Base-by-base conservation (phyloP, 2,329 filamentous ascomycete species). In the Colletotrichum lindemuthianum region DNA sequence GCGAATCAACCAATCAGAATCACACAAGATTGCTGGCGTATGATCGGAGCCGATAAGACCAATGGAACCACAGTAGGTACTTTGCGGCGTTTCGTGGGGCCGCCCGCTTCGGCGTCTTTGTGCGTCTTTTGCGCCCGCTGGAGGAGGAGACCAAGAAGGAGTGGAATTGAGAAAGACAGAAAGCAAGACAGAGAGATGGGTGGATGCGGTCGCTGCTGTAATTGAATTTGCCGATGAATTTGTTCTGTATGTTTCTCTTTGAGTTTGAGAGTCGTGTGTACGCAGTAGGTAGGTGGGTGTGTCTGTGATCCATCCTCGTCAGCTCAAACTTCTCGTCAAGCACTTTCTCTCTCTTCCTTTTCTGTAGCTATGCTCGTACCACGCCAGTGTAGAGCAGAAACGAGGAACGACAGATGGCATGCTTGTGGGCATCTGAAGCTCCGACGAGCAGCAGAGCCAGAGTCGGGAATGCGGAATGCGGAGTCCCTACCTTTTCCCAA, bases 51-150 rank as follows among this genome's bases (percentile, higher is more conserved):
- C 24, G 24, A 24, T 24, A 4, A 24, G 24, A 24, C 52, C 54
- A 52, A 59, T 63, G 39, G 40, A 8, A 24, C 24, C 24, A 24
- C 9, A 10, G 24, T 7, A 9, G 39, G 6, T 11, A 15, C 56
- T 43, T 43, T 50, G 50, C 50, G 45, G 57, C 55, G 44, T 57
- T 45, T 44, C 57, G 13, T 50, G 39, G 12, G 16, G 24, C 40
- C 40, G 45, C 58, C 57, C 40, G 50, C 52, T 60, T 43, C 47
- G 50, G 60, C 51, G 43, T 45, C 44, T 60, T 40, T 50, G 49
- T 54, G 57, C 57, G 61, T 61, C 58, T 61, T 50, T 56, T 65
- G 61, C 61, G 61, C 61, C 61, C 61, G 61, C 57, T 60, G 56
- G 24, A 24, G 24, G 24, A 24, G 24, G 24, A 24, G 24, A 24